Conservation (phyloP, 2,329 filamentous ascomycete species). For the Penicillium sp. region DNA sequence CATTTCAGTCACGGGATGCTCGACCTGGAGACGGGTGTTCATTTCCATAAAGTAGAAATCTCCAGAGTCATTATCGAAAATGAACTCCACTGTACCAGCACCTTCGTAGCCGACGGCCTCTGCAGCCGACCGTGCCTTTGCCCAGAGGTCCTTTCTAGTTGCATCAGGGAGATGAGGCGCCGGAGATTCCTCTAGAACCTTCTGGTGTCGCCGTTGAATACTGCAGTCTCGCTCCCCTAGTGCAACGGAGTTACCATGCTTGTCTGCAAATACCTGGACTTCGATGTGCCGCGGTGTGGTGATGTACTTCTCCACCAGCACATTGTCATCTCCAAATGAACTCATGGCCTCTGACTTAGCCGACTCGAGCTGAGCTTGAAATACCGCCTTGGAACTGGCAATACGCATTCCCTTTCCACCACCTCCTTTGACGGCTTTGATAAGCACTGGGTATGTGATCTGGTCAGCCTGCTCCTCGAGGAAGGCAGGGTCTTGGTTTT, state of each 20-base stretch:
- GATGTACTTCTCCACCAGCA: constrained; percentile 68
- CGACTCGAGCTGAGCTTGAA: constrained; percentile 60
- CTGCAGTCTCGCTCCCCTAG: constrained; percentile 66
- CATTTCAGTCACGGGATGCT: constrained; percentile 90
- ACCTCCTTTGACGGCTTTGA: constrained; percentile 66
- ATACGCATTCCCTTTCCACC: constrained; percentile 71
- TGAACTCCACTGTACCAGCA: constrained; percentile 67
- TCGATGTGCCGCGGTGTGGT: constrained; percentile 66
- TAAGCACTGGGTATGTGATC: constrained; percentile 64
- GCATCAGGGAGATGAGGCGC: constrained; percentile 61
- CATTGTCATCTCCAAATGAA: constrained; percentile 66
- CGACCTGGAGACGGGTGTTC: constrained; percentile 85
- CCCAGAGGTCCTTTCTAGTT: constrained; percentile 64
- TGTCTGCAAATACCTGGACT: constrained; percentile 66
- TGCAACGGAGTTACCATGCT: constrained; percentile 64
- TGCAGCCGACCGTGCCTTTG: constrained; percentile 63
- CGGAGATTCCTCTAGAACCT: constrained; percentile 66
- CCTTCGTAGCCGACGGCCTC: constrained; percentile 65
- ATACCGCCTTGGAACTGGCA: constrained; percentile 57
- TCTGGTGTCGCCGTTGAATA: constrained; percentile 65
- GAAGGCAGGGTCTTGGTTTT: constrained; percentile 68
- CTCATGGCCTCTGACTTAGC: constrained; percentile 65
- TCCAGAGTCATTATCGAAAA: constrained; percentile 66
- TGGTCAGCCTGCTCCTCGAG: constrained; percentile 70
- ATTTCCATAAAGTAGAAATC: constrained; percentile 72